Conservation (phyloP, 768 basidiomycete species). For the Chalciporus piperatus region DNA sequence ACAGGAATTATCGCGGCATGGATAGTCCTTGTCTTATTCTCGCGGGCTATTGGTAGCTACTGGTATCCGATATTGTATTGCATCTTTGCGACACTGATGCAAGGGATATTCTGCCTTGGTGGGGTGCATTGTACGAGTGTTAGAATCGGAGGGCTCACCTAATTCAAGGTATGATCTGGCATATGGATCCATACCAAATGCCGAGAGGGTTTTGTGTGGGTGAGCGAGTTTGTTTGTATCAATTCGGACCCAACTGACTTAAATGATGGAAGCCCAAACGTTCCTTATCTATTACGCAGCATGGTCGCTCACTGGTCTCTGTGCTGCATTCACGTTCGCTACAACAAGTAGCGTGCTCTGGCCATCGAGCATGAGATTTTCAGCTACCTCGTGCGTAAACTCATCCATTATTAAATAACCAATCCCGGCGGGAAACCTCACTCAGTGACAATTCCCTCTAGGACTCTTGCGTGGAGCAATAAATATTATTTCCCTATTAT, state of each 20-base stretch:
- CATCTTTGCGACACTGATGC: slow-evolving; percentile 47
- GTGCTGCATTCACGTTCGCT: slow-evolving; percentile 43
- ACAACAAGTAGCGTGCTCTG: slow-evolving; percentile 45
- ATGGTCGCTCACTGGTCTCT: slow-evolving; percentile 45
- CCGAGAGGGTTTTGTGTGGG: slow-evolving; percentile 56
- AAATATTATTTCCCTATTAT: slow-evolving; percentile 44
- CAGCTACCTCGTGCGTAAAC: slow-evolving; percentile 17
- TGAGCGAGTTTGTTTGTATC: slow-evolving; percentile 26
- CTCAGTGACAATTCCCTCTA: slow-evolving; percentile 17
- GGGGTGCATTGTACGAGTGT: slow-evolving; percentile 6
- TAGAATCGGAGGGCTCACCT: background rate
- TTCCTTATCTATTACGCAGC: slow-evolving; percentile 39
- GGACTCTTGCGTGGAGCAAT: slow-evolving; percentile 48
- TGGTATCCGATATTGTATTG: slow-evolving; percentile 49
- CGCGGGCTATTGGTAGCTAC: slow-evolving; percentile 39
- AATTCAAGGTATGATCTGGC: slow-evolving; percentile 57
- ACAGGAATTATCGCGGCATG: slow-evolving; percentile 52
- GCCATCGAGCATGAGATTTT: slow-evolving; percentile 30
- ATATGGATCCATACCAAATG: slow-evolving; percentile 63
- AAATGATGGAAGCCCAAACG: slow-evolving; percentile 16
- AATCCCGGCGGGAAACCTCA: background rate
- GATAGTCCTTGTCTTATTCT: slow-evolving; percentile 45
- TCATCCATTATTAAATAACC: no score
- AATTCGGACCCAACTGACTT: slow-evolving; percentile 9
- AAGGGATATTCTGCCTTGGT: slow-evolving; percentile 63